phyloP scores from a whole-genome alignment of 208 protist species.

The Trypanosoma lewisi region DNA sequence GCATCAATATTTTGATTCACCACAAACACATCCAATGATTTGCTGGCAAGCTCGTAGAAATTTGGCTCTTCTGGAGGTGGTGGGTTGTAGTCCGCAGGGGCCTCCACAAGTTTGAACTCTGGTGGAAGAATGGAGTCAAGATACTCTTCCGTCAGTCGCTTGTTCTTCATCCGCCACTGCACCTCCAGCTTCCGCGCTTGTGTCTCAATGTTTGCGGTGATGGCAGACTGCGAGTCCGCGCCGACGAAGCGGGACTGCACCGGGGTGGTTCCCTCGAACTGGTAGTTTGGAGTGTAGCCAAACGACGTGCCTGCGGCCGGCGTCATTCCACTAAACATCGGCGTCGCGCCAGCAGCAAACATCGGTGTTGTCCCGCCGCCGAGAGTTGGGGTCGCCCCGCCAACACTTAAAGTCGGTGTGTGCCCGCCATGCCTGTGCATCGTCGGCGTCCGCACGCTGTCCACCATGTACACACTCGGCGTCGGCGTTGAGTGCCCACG shows the following conservation, averaged over 20 bases:
- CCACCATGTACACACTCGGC: constrained; percentile 46
- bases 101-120: constrained; percentile 65
- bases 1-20: constrained; percentile 38
- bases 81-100: constrained; percentile 83
- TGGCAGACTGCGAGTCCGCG: constrained; percentile 54
- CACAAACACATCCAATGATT: constrained; percentile 56
- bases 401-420: constrained; percentile 35
- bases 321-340: constrained; percentile 33
- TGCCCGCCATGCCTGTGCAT: constrained; percentile 29
- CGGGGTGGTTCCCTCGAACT: constrained; percentile 81
- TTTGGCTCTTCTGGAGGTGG: constrained; percentile 78
- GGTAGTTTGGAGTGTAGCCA: constrained; percentile 83
- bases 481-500: constrained; percentile 69
- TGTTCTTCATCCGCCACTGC: constrained; percentile 85
- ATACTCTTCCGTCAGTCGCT: constrained; percentile 78
- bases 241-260: constrained; percentile 78
- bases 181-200: constrained; percentile 75
- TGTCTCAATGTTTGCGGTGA: constrained; percentile 67
- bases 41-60: constrained; percentile 83
- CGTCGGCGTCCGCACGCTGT: constrained; percentile 52
- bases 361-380: constrained; percentile 14
- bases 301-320: constrained; percentile 42
- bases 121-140: constrained; percentile 67
- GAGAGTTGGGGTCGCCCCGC: background rate
- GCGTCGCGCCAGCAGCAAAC: constrained; percentile 36